These are phyloP conservation scores for Solanum arcanum DNA, from an alignment of 257 asterid genomes.

Conservation along the genomic window DNA sequence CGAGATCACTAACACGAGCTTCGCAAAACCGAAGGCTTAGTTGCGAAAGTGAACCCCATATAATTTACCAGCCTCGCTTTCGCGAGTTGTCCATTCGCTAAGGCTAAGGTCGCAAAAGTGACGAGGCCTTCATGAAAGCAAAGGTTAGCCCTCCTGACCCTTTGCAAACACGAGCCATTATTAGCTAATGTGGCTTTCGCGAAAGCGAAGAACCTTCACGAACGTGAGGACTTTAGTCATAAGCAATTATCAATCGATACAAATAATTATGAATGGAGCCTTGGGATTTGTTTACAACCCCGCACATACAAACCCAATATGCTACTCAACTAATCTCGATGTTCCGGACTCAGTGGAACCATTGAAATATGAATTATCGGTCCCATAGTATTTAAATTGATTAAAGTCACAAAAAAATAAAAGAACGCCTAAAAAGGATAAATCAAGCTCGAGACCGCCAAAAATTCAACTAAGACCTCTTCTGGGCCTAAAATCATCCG, in stretches of 20 bases:
- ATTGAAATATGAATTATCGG: background rate
- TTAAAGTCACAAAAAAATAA: background rate
- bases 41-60: background rate
- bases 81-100: background rate
- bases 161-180: background rate
- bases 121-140: background rate
- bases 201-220: background rate
- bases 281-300: no score
- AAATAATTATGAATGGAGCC: no score
- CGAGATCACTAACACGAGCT: background rate
- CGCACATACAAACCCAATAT: background rate
- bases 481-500: background rate
- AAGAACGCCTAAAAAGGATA: background rate
- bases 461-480: background rate
- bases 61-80: no score
- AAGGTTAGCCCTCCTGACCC: background rate
- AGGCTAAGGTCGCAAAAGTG: background rate
- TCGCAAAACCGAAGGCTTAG: fast-evolving
- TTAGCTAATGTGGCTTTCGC: background rate
- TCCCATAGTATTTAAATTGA: background rate
- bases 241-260: background rate
- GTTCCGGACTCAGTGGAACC: background rate
- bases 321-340: background rate
- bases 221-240: background rate
- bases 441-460: background rate